Evolutionary conservation across 129 eudicot species (phyloP).

Genomic region (Arctium minus): DNA sequence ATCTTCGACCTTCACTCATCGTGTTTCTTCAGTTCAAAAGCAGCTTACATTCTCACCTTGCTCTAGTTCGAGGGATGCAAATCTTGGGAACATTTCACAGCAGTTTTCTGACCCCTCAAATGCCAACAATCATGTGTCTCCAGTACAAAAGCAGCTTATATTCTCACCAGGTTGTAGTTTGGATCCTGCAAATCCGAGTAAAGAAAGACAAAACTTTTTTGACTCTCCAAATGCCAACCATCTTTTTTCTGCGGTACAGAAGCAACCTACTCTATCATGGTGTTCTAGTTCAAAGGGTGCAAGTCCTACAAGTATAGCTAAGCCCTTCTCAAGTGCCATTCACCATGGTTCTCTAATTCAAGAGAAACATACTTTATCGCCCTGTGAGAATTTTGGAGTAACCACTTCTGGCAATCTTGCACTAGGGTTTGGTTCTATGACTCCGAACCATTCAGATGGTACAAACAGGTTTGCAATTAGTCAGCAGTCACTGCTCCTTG

Average conservation of each 20-base stretch:
- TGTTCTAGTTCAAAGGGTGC: slow-evolving; percentile 17
- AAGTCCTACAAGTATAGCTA: background rate
- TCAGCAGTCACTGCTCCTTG: slow-evolving; percentile 36
- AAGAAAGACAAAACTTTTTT: background rate
- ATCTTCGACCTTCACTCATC: slow-evolving; percentile 7
- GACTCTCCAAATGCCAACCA: slow-evolving; percentile 14
- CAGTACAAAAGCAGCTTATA: background rate
- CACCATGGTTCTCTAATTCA: background rate
- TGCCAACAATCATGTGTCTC: background rate
- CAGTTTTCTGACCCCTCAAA: background rate
- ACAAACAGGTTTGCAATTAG: slow-evolving; percentile 14
- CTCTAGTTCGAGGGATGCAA: background rate
- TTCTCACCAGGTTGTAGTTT: background rate
- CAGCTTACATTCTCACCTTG: slow-evolving; percentile 16
- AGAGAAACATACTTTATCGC: slow-evolving; percentile 8
- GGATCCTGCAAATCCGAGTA: slow-evolving; percentile 6
- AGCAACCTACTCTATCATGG: background rate
- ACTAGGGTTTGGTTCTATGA: background rate
- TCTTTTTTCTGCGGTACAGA: slow-evolving; percentile 12
- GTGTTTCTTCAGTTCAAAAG: slow-evolving; percentile 7
- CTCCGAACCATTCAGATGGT: background rate
- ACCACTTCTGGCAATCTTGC: background rate
- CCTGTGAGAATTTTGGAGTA: slow-evolving; percentile 1
- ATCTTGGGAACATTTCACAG: background rate
- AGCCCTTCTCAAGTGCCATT: background rate